Percentiles rank a stretch among this genome's conserved stretches.
Conservation (phyloP, 1,284 basidiomycete genomes). For the Agroathelia rolfsii region DNA sequence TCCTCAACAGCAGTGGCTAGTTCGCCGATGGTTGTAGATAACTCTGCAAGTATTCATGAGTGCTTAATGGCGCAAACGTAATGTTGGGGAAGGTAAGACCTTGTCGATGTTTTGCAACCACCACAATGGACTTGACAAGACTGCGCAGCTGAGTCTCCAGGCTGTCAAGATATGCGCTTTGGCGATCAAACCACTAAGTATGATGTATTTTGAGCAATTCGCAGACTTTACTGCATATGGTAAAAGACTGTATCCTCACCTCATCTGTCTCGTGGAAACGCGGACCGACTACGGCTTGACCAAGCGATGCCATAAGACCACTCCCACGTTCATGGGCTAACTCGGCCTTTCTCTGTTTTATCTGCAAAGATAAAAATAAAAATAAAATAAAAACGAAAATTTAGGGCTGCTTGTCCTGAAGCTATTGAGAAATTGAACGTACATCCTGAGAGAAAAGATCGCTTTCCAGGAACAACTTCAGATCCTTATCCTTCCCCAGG, state of each 20-base stretch:
- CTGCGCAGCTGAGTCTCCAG: slow-evolving; percentile 84
- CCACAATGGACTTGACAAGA: slow-evolving; percentile 78
- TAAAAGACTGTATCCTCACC: slow-evolving; percentile 27
- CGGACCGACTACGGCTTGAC: slow-evolving; percentile 69
- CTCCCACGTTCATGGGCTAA: slow-evolving; percentile 62
- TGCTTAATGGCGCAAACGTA: slow-evolving; percentile 2
- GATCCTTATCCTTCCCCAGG: slow-evolving; percentile 72
- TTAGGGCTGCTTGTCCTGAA: background rate
- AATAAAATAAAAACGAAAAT: background rate
- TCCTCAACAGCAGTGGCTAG: slow-evolving; percentile 60
- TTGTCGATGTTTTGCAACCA: slow-evolving; percentile 71
- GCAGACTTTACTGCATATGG: no score
- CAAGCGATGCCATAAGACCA: slow-evolving; percentile 75
- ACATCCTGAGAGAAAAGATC: slow-evolving; percentile 80
- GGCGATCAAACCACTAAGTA: slow-evolving; percentile 83
- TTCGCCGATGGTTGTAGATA: slow-evolving; percentile 56
- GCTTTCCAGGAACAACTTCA: slow-evolving; percentile 82
- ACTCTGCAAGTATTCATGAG: slow-evolving; percentile 34
- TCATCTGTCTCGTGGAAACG: slow-evolving; percentile 92
- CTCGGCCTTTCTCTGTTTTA: slow-evolving; percentile 79
- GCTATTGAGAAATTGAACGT: slow-evolving; percentile 22
- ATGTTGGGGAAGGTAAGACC: slow-evolving; percentile 32
- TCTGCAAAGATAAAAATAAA: slow-evolving; percentile 49
- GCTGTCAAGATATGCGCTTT: slow-evolving; percentile 79
- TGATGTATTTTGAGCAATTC: no score